Percentiles rank a stretch among this genome's conserved stretches.
Conservation (phyloP, 768 basidiomycete species). For the Macrolepiota dolichaula region DNA sequence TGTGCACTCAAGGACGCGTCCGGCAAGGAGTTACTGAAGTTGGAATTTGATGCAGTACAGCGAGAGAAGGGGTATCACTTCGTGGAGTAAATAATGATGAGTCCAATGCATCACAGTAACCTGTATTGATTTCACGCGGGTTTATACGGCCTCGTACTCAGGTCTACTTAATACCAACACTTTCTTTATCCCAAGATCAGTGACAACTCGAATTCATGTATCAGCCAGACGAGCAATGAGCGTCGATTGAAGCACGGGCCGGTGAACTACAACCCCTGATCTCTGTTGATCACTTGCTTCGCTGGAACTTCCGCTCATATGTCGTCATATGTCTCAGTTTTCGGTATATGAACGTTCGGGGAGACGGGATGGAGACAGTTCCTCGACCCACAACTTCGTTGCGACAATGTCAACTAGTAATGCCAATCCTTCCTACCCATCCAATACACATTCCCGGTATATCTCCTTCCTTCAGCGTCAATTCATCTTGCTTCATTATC, state of each 20-base stretch:
- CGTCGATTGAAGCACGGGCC: too few species aligned
- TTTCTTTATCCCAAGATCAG: too few species aligned
- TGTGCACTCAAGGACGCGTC: constrained; percentile 60
- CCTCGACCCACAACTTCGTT: not conserved
- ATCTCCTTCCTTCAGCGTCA: not conserved
- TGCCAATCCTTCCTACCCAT: not conserved
- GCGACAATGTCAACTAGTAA: not conserved
- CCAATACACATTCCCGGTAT: not conserved
- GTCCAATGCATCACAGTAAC: too few species aligned
- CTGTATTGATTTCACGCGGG: too few species aligned
- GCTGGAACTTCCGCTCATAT: not conserved
- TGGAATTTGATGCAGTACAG: constrained; percentile 63
- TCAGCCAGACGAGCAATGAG: too few species aligned
- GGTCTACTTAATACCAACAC: too few species aligned
- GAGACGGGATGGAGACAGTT: not conserved
- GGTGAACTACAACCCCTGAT: too few species aligned
- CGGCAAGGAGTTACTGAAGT: constrained; percentile 53
- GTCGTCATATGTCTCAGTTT: not conserved
- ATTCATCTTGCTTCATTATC: not conserved
- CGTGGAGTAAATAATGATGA: not conserved
- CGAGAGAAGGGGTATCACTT: constrained; percentile 63
- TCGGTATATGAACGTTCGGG: not conserved
- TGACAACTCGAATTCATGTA: too few species aligned
- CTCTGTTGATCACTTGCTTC: too few species aligned
- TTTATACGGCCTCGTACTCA: too few species aligned